Percentiles rank a stretch among this genome's conserved stretches.
These are phyloP conservation scores for Tetrastigma voinierianum DNA, from an alignment of 164 flowering plant genomes.

Conservation along the genomic window DNA sequence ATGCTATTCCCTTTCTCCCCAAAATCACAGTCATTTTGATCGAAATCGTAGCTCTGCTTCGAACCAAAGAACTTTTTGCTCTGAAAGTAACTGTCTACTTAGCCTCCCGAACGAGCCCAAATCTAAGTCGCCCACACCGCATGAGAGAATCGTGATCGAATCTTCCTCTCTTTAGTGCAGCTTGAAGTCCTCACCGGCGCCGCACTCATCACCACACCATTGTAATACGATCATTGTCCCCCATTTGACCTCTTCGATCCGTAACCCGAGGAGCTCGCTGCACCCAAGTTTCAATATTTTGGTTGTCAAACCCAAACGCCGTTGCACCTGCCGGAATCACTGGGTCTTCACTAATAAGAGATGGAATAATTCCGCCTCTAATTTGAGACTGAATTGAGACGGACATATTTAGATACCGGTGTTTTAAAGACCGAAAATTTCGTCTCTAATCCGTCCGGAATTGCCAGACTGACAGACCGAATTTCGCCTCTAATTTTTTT, in stretches of 20 bases:
- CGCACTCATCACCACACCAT: not conserved
- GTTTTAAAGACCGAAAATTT: too few species aligned
- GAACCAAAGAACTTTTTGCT: conserved; percentile 68
- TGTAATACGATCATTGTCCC: not conserved
- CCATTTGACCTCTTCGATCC: not conserved
- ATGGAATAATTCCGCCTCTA: too few species aligned
- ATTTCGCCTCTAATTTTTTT: too few species aligned
- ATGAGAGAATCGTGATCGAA: conserved; percentile 84
- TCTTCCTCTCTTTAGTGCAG: conserved; percentile 89
- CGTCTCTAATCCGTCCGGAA: too few species aligned
- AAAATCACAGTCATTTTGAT: conserved; percentile 18
- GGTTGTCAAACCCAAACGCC: too few species aligned
- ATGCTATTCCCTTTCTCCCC: conserved; percentile 6
- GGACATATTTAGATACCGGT: too few species aligned
- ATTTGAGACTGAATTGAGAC: too few species aligned
- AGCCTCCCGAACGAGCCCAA: conserved; percentile 70
- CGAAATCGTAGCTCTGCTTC: conserved; percentile 84
- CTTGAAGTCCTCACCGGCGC: conserved; percentile 68
- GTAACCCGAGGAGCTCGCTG: not conserved
- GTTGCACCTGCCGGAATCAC: too few species aligned
- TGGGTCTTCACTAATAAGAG: too few species aligned
- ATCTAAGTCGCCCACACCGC: conserved; percentile 91
- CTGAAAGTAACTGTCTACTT: conserved; percentile 1
- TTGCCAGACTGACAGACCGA: too few species aligned
- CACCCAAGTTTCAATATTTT: too few species aligned